A percentile compares a stretch with the other conserved stretches of the same genome.
Evolutionary conservation across 257 asterid species (phyloP).

Genomic region (Solanum piurae): DNA sequence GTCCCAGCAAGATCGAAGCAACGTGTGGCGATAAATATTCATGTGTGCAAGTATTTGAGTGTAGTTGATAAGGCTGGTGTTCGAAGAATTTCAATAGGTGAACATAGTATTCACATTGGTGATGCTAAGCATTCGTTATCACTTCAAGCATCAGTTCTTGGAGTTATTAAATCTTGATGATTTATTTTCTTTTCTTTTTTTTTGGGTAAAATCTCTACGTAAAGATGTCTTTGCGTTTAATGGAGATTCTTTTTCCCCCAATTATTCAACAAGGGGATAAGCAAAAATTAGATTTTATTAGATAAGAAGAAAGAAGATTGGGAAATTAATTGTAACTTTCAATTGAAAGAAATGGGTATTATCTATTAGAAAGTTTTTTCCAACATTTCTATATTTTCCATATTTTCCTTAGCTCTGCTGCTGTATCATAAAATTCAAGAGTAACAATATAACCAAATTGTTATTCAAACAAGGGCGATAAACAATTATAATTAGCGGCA

Average conservation of each 20-base stretch:
- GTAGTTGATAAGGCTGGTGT: constrained; percentile 69
- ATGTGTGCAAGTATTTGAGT: constrained; percentile 63
- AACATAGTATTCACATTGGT: constrained; percentile 56
- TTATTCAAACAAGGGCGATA: neutral
- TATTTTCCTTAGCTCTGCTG: neutral
- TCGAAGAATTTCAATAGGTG: constrained; percentile 72
- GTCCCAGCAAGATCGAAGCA: constrained; percentile 26
- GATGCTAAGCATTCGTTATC: constrained; percentile 50
- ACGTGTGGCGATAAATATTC: constrained; percentile 33
- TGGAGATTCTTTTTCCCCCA: neutral
- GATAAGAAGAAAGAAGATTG: neutral
- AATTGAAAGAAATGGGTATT: neutral
- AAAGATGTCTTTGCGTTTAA: neutral
- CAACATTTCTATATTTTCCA: no score
- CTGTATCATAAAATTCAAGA: neutral
- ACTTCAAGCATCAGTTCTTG: constrained; percentile 32
- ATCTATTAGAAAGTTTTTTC: no score
- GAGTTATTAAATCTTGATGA: constrained; percentile 23
- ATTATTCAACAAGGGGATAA: neutral
- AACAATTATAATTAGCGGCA: neutral
- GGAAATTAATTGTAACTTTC: neutral
- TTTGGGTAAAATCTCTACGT: neutral
- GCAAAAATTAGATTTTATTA: neutral
- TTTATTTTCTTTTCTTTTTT: neutral
- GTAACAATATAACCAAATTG: neutral